A percentile compares a stretch with the other conserved stretches of the same genome.
Conservation (phyloP, 768 basidiomycete species). For the Terana coerulea region DNA sequence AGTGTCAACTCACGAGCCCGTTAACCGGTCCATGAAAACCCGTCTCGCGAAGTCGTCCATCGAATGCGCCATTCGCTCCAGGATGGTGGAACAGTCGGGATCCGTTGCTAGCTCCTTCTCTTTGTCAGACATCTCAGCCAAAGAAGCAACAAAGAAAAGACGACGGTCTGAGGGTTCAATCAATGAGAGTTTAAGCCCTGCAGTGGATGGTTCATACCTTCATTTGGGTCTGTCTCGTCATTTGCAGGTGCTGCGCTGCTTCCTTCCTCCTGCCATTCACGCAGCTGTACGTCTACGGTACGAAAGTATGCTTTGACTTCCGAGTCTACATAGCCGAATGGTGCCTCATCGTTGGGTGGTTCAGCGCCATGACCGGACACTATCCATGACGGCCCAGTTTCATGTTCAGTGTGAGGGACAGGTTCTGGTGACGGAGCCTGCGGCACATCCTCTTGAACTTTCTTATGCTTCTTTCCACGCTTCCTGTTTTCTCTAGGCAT, state of each 20-base stretch:
- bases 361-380: conserved; percentile 35
- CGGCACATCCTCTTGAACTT: conserved; percentile 32
- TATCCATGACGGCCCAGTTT: conserved; percentile 70
- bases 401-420: conserved; percentile 2
- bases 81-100: conserved; percentile 84
- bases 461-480: conserved; percentile 73
- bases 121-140: conserved; percentile 81
- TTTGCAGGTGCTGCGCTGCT: conserved; percentile 38
- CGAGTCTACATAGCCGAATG: conserved; percentile 85
- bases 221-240: conserved; percentile 60
- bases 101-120: conserved; percentile 91
- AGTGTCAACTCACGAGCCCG: conserved; percentile 71
- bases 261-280: conserved; percentile 72
- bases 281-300: conserved; percentile 83
- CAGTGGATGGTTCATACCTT: conserved; percentile 48
- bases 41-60: conserved; percentile 97
- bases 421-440: neutral
- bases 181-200: neutral
- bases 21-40: conserved; percentile 83
- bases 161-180: conserved; percentile 15
- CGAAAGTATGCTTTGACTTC: conserved; percentile 93
- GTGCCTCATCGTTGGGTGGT: conserved; percentile 59
- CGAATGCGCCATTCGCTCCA: conserved; percentile 87
- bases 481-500: conserved; percentile 79
- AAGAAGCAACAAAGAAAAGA: conserved; percentile 42